Conservation (phyloP, 1,139 yeast species). For the Yarrowia galli region DNA sequence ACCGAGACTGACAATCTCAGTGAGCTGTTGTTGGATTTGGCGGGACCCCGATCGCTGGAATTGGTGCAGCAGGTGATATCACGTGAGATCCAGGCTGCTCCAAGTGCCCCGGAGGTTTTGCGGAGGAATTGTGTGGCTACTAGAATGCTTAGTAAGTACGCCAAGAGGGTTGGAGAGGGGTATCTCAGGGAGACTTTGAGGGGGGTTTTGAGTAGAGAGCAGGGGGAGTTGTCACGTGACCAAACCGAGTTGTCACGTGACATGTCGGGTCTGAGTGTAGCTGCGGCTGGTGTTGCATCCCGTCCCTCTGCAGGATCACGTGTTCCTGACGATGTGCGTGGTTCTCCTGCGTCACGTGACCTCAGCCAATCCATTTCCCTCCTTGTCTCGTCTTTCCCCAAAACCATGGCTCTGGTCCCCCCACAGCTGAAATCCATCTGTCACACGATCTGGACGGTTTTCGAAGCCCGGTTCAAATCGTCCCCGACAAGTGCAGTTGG, state of each 20-base stretch:
- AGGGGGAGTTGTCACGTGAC: no score
- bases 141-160: conserved; percentile 72
- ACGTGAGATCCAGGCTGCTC: conserved; percentile 67
- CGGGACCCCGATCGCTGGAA: conserved; percentile 61
- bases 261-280: neutral
- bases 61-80: conserved; percentile 64
- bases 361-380: neutral
- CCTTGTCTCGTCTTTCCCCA: conserved; percentile 63
- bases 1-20: conserved; percentile 78
- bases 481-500: conserved; percentile 67
- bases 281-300: neutral
- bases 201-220: conserved; percentile 56
- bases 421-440: conserved; percentile 69
- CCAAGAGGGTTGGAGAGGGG: conserved; percentile 67
- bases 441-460: conserved; percentile 64
- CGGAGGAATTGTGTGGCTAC: conserved; percentile 86
- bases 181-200: conserved; percentile 63
- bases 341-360: neutral
- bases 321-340: neutral
- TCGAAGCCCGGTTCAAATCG: conserved; percentile 47
- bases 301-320: neutral
- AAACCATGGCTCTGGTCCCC: conserved; percentile 65
- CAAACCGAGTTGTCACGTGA: conserved; percentile 3
- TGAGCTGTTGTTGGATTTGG: conserved; percentile 68
- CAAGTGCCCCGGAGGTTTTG: conserved; percentile 72